These are phyloP conservation scores for Pichia terricola DNA, from an alignment of 1,139 yeast genomes.

Conservation along the genomic window DNA sequence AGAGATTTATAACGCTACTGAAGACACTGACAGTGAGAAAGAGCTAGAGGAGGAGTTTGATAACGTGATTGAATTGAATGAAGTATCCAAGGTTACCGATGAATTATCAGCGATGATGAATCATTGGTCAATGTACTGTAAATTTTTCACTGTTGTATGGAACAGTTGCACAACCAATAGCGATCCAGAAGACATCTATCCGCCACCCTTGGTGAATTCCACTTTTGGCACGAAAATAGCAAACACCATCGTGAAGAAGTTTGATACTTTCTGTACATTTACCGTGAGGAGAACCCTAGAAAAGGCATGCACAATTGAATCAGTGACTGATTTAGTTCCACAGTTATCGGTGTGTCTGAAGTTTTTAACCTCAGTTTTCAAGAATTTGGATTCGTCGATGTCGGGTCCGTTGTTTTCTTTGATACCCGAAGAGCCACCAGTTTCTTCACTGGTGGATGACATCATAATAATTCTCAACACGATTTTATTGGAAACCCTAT, in stretches of 20 bases:
- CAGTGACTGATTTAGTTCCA: conserved; percentile 41
- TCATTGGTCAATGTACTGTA: conserved; percentile 79
- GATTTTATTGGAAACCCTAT: conserved; percentile 48
- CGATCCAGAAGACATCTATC: conserved; percentile 26
- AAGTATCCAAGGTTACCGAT: conserved; percentile 46
- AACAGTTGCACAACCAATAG: conserved; percentile 27
- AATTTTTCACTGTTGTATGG: conserved; percentile 65
- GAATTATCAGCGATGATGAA: conserved; percentile 73
- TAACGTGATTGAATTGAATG: conserved; percentile 30
- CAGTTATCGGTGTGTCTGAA: conserved; percentile 20
- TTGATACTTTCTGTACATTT: conserved; percentile 54
- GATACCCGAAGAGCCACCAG: conserved; percentile 50
- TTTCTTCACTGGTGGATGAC: conserved; percentile 84
- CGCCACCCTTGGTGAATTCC: conserved; percentile 50
- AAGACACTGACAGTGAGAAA: conserved; percentile 13
- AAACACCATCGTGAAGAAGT: conserved; percentile 45
- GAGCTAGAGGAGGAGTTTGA: conserved; percentile 18
- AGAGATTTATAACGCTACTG: conserved; percentile 14
- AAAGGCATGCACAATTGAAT: conserved; percentile 74
- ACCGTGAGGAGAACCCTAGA: conserved; percentile 73
- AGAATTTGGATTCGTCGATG: conserved; percentile 13
- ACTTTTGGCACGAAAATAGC: conserved; percentile 52
- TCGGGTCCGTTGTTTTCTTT: conserved; percentile 16
- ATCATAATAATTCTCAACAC: conserved; percentile 63
- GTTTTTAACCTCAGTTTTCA: conserved; percentile 16